Conservation (phyloP, 805 yeast genomes). For the Barnettozyma populi region DNA sequence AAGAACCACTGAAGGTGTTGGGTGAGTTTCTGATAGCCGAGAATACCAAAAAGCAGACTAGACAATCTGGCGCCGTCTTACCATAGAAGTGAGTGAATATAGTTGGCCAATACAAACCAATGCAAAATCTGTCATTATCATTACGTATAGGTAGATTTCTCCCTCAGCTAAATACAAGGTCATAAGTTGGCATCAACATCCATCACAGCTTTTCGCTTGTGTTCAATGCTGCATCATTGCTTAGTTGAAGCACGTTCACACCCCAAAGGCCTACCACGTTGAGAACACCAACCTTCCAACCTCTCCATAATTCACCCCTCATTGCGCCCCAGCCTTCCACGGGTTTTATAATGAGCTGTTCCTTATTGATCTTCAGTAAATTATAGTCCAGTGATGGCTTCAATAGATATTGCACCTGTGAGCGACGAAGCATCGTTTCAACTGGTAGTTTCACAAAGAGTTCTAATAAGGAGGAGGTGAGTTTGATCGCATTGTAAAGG, state of each 20-base stretch:
- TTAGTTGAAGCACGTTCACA: constrained; percentile 48
- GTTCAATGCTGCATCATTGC: constrained; percentile 38
- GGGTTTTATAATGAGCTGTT: constrained; percentile 54
- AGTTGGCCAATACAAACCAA: not conserved
- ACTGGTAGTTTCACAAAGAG: constrained; percentile 76
- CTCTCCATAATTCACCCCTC: constrained; percentile 63
- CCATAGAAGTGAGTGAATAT: not conserved
- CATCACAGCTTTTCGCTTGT: constrained; percentile 36
- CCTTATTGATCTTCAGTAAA: constrained; percentile 37
- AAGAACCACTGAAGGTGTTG: constrained; percentile 45
- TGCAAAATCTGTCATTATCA: not conserved
- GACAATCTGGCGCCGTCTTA: not conserved
- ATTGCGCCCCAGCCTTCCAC: constrained; percentile 48
- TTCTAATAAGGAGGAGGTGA: constrained; percentile 60
- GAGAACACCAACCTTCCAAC: constrained; percentile 85
- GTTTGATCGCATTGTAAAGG: constrained; percentile 50
- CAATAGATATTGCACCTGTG: constrained; percentile 66
- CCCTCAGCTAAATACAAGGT: not conserved
- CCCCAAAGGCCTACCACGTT: constrained; percentile 85
- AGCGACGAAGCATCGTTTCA: constrained; percentile 79
- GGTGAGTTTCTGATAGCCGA: constrained; percentile 49
- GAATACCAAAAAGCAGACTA: constrained; percentile 21
- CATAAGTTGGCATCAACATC: not conserved
- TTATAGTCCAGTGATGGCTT: constrained; percentile 23
- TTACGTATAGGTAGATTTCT: not conserved